These are phyloP conservation scores for Ceratobasidium sp. DNA, from an alignment of 1,284 basidiomycete species.

Conservation along the genomic window DNA sequence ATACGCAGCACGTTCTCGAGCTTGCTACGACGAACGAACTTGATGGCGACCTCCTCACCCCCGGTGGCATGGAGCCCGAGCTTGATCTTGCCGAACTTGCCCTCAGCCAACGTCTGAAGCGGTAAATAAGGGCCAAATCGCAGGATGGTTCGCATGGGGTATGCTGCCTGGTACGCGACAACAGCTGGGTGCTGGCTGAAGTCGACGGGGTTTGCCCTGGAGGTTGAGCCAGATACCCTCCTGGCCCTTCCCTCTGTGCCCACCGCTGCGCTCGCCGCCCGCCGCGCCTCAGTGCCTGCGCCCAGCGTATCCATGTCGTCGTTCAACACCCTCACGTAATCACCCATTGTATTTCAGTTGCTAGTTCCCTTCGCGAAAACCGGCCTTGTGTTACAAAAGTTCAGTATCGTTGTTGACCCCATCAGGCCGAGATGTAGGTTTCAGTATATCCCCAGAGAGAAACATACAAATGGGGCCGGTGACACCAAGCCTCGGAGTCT, in stretches of 20 bases:
- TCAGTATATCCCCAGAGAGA: too few relatives aligned
- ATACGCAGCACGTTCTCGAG: conserved; percentile 89
- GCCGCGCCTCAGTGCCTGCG: conserved; percentile 24
- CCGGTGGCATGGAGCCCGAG: conserved; percentile 94
- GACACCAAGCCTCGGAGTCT: too few relatives aligned
- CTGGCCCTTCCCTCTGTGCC: neutral
- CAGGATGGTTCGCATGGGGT: conserved; percentile 87
- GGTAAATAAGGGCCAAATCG: conserved; percentile 97
- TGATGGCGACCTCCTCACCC: conserved; percentile 99
- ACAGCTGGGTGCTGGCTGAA: conserved; percentile 89
- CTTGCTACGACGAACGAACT: conserved; percentile 94
- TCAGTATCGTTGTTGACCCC: too few relatives aligned
- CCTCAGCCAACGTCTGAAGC: conserved; percentile 95
- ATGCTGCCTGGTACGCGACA: conserved; percentile 84
- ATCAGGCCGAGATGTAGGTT: too few relatives aligned
- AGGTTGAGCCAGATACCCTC: neutral
- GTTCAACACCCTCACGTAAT: conserved; percentile 40
- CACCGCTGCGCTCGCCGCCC: conserved; percentile 29
- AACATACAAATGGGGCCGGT: too few relatives aligned
- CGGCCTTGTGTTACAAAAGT: too few relatives aligned
- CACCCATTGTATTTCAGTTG: conserved; percentile 33
- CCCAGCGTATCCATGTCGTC: conserved; percentile 42
- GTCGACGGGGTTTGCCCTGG: conserved; percentile 57
- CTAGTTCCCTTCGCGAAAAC: too few relatives aligned
- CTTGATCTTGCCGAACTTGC: conserved; percentile 99